Evolutionary conservation across 129 eudicot genomes (phyloP), one percentile per base, ranked within the genome.

Genomic region (Lactuca saligna): DNA sequence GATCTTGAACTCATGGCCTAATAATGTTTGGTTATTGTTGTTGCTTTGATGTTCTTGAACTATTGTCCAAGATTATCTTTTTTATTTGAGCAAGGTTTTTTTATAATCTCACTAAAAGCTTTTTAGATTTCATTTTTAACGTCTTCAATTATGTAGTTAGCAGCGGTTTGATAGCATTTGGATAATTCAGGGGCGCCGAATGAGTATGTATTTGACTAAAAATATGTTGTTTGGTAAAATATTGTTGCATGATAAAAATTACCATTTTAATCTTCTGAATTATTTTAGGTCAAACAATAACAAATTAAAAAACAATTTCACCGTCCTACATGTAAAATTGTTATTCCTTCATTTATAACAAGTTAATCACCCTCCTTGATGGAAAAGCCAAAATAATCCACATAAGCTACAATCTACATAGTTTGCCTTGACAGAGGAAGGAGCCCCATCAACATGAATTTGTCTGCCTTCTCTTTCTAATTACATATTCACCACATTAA

Each of bases 301-400:
- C 29, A 0, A 25, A 25, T 25, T 2, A 25, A 1, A 25, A 25
- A 25, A 25, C 1, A 25, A 25, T 25, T 25, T 25, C 29, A 25
- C 29, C 29, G 1, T 25, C 29, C 29, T 25, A 25, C 29, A 25
- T 25, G 29, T 25, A 25, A 25, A 25, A 0, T 82, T 3, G 86
- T 86, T 91, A 88, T 88, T 64, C 95, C 88, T 59, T 91, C 95
- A 78, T 88, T 91, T 15, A 88, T 72, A 2, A 88, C 82, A 59
- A 88, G 73, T 38, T 77, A 88, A 72, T 84, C 88, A 5, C 95
- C 95, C 56, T 72, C 80, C 63, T 80, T 70, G 5, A 82, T 4
- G 11, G 49, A 64, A n/a, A 34, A 14, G 12, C 20, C 11, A 49
- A 35, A 17, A 6, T 8, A 1, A 7, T 87, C 90, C 31, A 71